These are phyloP conservation scores for Dictyostelium intermedium DNA, from an alignment of 78 protist species.

Conservation along the genomic window DNA sequence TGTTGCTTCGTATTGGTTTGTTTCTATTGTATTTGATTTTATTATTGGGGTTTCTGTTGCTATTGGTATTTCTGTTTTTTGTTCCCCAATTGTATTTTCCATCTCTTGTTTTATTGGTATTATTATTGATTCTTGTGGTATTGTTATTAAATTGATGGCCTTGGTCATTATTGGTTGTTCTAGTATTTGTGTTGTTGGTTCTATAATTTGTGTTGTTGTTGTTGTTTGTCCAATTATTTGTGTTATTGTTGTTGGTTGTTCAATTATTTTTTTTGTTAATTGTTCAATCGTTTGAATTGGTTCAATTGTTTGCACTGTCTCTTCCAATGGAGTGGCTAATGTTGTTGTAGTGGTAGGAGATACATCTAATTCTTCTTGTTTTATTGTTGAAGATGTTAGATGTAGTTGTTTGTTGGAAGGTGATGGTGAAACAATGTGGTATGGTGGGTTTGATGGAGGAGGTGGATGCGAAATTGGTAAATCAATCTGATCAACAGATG, in stretches of 20 bases:
- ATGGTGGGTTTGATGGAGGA: not conserved
- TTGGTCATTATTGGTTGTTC: not conserved
- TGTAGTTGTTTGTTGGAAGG: not conserved
- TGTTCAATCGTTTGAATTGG: no score
- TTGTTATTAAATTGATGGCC: no score
- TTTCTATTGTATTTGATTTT: not conserved
- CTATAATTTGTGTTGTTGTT: not conserved
- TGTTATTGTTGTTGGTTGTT: not conserved
- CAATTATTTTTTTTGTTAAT: no score
- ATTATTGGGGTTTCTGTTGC: not conserved
- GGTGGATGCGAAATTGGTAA: not conserved
- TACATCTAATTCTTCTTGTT: not conserved
- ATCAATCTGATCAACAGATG: not conserved
- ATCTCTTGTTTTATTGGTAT: not conserved
- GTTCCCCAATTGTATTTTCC: not conserved
- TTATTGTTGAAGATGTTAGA: no score
- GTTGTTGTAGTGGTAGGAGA: not conserved
- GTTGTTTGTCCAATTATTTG: not conserved
- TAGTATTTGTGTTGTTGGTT: not conserved
- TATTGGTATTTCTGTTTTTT: not conserved
- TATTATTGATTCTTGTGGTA: not conserved
- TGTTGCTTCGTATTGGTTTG: no score
- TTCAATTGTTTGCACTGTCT: no score
- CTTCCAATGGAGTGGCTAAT: no score
- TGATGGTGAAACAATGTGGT: not conserved